Evolutionary conservation across 1,284 basidiomycete genomes (phyloP).

Genomic region (Leccinum pachyderme): DNA sequence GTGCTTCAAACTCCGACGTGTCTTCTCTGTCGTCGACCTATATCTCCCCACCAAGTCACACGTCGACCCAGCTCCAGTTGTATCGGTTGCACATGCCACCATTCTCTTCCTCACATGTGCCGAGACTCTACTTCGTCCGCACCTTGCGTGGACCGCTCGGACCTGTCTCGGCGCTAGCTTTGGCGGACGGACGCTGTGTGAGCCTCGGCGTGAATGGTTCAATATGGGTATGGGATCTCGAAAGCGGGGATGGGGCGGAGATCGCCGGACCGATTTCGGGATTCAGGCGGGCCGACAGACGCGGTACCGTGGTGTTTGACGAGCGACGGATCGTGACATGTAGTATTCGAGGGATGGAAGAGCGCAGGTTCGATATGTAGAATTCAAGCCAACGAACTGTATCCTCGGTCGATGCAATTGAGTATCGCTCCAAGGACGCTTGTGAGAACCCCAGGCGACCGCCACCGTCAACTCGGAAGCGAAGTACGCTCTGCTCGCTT

Average conservation of each 20-base stretch:
- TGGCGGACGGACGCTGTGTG: conserved; percentile 79
- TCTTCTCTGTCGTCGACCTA: conserved; percentile 29
- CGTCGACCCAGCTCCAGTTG: conserved; percentile 60
- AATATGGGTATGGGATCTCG: conserved; percentile 83
- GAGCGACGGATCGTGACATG: conserved; percentile 68
- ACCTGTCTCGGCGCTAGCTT: conserved; percentile 61
- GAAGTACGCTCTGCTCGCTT: background rate
- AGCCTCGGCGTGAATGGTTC: conserved; percentile 66
- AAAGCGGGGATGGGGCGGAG: conserved; percentile 61
- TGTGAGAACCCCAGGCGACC: background rate
- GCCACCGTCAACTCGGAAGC: background rate
- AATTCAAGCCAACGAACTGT: background rate
- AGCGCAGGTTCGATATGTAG: conserved; percentile 69
- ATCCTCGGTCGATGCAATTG: too few species aligned
- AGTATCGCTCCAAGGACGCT: background rate
- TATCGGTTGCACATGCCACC: conserved; percentile 68
- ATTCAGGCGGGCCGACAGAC: conserved; percentile 18
- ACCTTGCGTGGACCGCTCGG: conserved; percentile 65
- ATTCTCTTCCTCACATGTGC: conserved; percentile 42
- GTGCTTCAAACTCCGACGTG: conserved; percentile 27
- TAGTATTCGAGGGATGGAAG: conserved; percentile 48
- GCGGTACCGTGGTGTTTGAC: conserved; percentile 64
- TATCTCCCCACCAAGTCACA: conserved; percentile 40
- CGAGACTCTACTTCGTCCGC: conserved; percentile 70
- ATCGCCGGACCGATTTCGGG: conserved; percentile 38